Percentiles rank a stretch among this genome's conserved stretches.
phyloP scores from a whole-genome alignment of 2,329 filamentous ascomycete genomes.

The Colletotrichum tofieldiae region DNA sequence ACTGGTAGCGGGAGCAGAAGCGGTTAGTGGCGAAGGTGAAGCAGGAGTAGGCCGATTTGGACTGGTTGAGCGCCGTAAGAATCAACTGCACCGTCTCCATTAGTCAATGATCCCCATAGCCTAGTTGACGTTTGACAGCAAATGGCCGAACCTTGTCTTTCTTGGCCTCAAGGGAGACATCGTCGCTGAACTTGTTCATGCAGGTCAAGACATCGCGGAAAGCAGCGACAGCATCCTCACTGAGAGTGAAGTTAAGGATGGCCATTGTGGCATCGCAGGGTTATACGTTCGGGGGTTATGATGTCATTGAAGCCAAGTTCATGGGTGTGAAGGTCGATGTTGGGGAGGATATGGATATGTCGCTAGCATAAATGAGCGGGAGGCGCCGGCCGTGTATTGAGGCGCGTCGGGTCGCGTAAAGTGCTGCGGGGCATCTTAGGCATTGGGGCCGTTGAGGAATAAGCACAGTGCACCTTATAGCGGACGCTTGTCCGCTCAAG shows the following conservation, averaged over 20 bases:
- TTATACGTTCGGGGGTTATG: conserved; percentile 38
- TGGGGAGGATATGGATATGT: background rate
- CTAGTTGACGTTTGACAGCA: background rate
- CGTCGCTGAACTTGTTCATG: conserved; percentile 84
- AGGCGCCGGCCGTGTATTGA: background rate
- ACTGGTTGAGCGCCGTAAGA: conserved; percentile 83
- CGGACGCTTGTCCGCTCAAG: background rate
- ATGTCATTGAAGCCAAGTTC: conserved; percentile 60
- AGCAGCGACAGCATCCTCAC: conserved; percentile 78
- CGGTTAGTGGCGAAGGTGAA: conserved; percentile 77
- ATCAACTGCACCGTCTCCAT: conserved; percentile 67
- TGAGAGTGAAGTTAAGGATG: conserved; percentile 81
- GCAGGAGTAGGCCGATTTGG: conserved; percentile 84
- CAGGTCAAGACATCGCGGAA: conserved; percentile 83
- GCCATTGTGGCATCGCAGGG: conserved; percentile 60
- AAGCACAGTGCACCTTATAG: background rate
- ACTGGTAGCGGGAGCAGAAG: conserved; percentile 83
- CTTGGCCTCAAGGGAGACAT: conserved; percentile 81
- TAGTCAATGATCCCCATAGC: background rate
- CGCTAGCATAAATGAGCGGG: background rate
- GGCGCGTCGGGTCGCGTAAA: conserved; percentile 21
- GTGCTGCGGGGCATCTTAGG: conserved; percentile 11
- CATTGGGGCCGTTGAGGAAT: background rate
- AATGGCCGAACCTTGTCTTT: conserved; percentile 71
- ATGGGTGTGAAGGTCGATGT: conserved; percentile 47